Percentiles rank a stretch among this genome's conserved stretches.
These are phyloP conservation scores for Phytophthora europaea DNA, from an alignment of 352 stramenopile genomes.

Conservation along the genomic window DNA sequence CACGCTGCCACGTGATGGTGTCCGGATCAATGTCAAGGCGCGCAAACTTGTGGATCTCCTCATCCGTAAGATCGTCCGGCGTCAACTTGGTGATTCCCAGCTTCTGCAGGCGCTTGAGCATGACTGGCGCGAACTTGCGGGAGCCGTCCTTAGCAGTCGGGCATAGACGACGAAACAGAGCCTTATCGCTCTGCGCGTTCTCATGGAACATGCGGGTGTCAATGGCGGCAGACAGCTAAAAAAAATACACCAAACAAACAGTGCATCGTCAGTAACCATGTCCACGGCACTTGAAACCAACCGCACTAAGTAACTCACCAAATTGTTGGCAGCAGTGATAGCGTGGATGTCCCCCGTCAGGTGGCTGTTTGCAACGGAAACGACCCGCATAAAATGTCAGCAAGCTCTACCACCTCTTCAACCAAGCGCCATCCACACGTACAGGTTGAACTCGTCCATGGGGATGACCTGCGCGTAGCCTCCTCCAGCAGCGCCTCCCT, in stretches of 20 bases:
- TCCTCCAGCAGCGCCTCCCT: conserved; percentile 87
- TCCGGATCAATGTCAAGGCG: conserved; percentile 96
- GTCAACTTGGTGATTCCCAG: conserved; percentile 94
- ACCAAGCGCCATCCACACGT: conserved; percentile 60
- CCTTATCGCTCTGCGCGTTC: conserved; percentile 81
- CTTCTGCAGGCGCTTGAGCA: conserved; percentile 96
- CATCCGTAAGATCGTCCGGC: conserved; percentile 94
- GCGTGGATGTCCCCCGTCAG: conserved; percentile 99
- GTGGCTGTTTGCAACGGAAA: conserved; percentile 68
- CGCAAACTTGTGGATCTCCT: conserved; percentile 94
- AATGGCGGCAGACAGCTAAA: conserved; percentile 95
- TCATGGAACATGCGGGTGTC: conserved; percentile 99
- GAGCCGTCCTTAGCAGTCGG: conserved; percentile 85
- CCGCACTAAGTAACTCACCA: conserved; percentile 55
- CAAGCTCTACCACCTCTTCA: neutral
- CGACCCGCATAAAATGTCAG: conserved; percentile 17
- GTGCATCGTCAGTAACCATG: neutral
- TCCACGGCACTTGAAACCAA: neutral
- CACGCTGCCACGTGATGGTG: conserved; percentile 94
- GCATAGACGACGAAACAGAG: conserved; percentile 89
- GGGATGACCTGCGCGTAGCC: conserved; percentile 96
- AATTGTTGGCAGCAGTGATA: conserved; percentile 98
- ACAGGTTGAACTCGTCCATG: conserved; percentile 99
- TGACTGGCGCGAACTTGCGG: conserved; percentile 91
- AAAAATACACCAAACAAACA: neutral